Percentiles rank a stretch among this genome's conserved stretches.
Evolutionary conservation across 2,329 filamentous ascomycete species (phyloP).

Genomic region (Fusarium continuum): DNA sequence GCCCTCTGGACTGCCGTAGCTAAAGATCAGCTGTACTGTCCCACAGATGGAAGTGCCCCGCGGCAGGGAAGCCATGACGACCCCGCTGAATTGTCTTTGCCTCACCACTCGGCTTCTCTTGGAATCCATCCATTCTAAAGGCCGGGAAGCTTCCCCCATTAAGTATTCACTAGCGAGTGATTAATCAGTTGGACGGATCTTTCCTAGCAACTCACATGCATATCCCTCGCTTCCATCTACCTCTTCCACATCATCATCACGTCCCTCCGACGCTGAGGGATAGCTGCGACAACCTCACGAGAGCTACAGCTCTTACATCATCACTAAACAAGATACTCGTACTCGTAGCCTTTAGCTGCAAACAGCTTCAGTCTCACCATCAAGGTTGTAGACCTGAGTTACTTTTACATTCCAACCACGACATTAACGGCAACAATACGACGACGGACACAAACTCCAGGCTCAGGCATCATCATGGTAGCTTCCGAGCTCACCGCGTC

Average conservation of each 20-base stretch:
- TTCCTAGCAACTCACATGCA: conserved; percentile 8
- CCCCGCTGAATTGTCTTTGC: conserved; percentile 20
- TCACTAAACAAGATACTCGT: conserved; percentile 5
- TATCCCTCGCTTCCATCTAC: conserved; percentile 7
- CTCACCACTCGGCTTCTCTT: conserved; percentile 24
- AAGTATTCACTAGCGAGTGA: conserved; percentile 13
- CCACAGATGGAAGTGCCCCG: conserved; percentile 23
- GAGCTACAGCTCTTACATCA: conserved; percentile 28
- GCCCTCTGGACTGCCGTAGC: too few species aligned
- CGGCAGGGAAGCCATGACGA: conserved; percentile 27
- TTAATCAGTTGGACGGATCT: conserved; percentile 11
- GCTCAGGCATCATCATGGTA: conserved; percentile 45
- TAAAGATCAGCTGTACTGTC: background rate
- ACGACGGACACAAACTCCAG: background rate
- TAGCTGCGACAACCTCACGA: background rate
- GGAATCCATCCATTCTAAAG: conserved; percentile 32
- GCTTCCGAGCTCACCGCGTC: conserved; percentile 52
- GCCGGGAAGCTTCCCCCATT: conserved; percentile 29
- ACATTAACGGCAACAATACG: conserved; percentile 3
- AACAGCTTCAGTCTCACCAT: conserved; percentile 15
- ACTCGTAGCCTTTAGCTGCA: background rate
- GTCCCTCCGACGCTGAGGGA: background rate
- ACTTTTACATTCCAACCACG: conserved; percentile 14
- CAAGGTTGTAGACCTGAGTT: conserved; percentile 6
- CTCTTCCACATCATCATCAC: background rate